Conservation (phyloP, 306 rosid species). For the Glycyrrhiza uralensis region DNA sequence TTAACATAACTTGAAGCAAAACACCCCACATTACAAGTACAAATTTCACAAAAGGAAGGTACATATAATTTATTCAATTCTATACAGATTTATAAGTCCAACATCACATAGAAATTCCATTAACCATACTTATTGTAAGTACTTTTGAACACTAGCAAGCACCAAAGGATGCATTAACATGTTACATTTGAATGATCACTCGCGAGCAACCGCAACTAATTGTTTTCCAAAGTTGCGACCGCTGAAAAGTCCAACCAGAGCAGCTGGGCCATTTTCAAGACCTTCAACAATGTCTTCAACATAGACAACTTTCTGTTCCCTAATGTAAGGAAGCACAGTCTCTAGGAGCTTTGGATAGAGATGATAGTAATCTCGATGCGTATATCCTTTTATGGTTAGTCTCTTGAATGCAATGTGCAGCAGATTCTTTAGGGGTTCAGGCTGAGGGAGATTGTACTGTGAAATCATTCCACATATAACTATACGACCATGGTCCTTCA, state of each 20-base stretch:
- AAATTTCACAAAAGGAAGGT: neutral
- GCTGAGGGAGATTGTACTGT: slow-evolving; percentile 28
- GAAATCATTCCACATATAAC: slow-evolving; percentile 36
- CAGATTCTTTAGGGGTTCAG: slow-evolving; percentile 24
- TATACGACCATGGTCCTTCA: slow-evolving; percentile 20
- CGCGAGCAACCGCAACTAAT: slow-evolving; percentile 9
- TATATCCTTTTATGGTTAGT: slow-evolving; percentile 30
- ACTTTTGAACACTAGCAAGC: no score
- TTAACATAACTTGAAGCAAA: no score
- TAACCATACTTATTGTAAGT: neutral
- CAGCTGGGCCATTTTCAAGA: slow-evolving; percentile 34
- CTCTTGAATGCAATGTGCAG: slow-evolving; percentile 24
- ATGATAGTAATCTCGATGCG: slow-evolving; percentile 25
- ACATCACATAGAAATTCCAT: neutral
- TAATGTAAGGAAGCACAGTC: slow-evolving; percentile 26
- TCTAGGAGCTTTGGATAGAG: slow-evolving; percentile 33
- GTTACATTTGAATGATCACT: slow-evolving; percentile 8
- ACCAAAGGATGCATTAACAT: slow-evolving; percentile 16
- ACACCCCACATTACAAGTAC: neutral
- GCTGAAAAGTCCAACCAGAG: slow-evolving; percentile 30
- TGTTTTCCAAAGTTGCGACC: slow-evolving; percentile 36
- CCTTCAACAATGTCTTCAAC: slow-evolving; percentile 41
- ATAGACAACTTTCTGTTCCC: slow-evolving; percentile 27
- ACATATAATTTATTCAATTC: neutral
- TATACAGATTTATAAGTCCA: neutral